Percentiles rank a stretch among this genome's conserved stretches.
These are phyloP conservation scores for Iris macrosiphon DNA, from an alignment of 106 monocot species.

Conservation along the genomic window DNA sequence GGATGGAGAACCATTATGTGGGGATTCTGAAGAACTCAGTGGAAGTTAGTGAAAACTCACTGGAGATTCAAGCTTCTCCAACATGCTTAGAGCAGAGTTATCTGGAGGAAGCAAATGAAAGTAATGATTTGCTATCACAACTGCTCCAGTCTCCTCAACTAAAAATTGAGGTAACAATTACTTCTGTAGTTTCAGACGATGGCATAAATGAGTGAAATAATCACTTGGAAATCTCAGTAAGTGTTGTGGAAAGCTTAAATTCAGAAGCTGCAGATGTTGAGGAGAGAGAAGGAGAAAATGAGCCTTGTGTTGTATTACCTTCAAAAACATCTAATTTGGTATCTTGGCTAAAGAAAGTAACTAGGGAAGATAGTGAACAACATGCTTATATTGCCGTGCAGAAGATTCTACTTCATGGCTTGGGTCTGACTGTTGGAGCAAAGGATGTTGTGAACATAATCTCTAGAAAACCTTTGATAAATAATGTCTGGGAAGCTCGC, in stretches of 20 bases:
- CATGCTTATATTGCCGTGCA: constrained; percentile 17
- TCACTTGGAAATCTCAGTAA: constrained; percentile 7
- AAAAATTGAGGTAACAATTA: too few relatives aligned
- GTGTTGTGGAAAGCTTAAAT: constrained; percentile 43
- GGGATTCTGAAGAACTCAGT: too few relatives aligned
- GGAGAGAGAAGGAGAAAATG: constrained; percentile 50
- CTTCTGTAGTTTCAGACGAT: too few relatives aligned
- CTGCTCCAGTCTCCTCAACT: too few relatives aligned
- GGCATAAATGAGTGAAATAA: constrained; percentile 9
- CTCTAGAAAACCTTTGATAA: constrained; percentile 21
- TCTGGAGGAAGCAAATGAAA: too few relatives aligned
- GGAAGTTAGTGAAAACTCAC: too few relatives aligned
- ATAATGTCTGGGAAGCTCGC: constrained; percentile 15
- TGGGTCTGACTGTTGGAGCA: constrained; percentile 22
- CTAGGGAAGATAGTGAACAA: neutral
- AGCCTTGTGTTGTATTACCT: constrained; percentile 1
- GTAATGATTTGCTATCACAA: too few relatives aligned
- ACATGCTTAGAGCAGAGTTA: too few relatives aligned
- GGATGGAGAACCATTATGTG: too few relatives aligned
- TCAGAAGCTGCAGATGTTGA: constrained; percentile 10
- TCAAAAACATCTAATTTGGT: neutral
- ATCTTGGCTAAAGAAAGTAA: constrained; percentile 5
- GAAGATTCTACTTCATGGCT: constrained; percentile 30
- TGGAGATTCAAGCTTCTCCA: too few relatives aligned
- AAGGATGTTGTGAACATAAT: constrained; percentile 48